These are phyloP conservation scores for Olyra latifolia DNA, from an alignment of 176 grass and related monocot genomes.

Conservation along the genomic window DNA sequence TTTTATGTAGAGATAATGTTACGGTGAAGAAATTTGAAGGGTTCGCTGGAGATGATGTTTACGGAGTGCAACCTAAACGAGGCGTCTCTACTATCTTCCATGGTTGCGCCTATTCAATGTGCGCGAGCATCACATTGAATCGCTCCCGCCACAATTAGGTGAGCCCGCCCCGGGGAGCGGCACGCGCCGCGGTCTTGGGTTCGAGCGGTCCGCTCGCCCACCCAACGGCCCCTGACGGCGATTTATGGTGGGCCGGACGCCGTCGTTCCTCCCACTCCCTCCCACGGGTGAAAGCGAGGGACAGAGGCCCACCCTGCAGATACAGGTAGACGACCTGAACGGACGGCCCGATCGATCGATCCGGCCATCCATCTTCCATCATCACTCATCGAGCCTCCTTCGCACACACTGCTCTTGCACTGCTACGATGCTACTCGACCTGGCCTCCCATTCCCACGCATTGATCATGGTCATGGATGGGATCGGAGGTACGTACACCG, in stretches of 20 bases:
- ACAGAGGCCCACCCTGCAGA: not conserved
- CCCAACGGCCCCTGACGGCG: conserved; percentile 69
- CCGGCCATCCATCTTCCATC: not conserved
- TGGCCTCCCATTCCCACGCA: not conserved
- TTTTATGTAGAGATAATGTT: too few species aligned
- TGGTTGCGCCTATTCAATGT: conserved; percentile 21
- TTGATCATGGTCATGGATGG: not conserved
- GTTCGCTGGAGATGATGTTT: too few species aligned
- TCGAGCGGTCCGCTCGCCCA: not conserved
- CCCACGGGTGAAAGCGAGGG: not conserved
- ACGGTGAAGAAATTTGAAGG: too few species aligned
- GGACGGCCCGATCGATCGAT: not conserved
- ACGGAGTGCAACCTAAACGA: too few species aligned
- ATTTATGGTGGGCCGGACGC: conserved; percentile 61
- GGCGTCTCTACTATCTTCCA: too few species aligned
- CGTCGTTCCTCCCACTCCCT: not conserved
- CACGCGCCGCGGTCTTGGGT: not conserved
- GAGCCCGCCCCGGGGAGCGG: not conserved
- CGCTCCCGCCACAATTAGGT: conserved; percentile 17
- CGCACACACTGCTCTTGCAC: not conserved
- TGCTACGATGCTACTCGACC: not conserved
- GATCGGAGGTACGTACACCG: too few species aligned
- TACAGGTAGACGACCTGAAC: not conserved
- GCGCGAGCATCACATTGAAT: conserved; percentile 28
- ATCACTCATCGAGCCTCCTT: not conserved